phyloP scores from a whole-genome alignment of 2,329 filamentous ascomycete species.

The Neoscytalidium dimidiatum region DNA sequence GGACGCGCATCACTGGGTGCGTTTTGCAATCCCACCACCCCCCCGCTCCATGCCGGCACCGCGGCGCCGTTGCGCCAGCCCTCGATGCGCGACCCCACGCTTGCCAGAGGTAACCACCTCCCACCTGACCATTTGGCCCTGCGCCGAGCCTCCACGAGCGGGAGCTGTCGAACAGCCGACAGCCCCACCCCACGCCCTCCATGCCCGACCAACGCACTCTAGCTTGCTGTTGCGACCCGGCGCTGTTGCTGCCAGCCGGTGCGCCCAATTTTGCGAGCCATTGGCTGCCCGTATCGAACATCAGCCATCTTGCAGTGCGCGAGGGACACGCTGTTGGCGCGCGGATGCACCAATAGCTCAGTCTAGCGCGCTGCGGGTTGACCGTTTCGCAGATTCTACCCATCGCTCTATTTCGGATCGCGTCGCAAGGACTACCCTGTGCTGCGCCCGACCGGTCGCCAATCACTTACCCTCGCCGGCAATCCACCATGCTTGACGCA shows the following conservation, averaged over 20 bases:
- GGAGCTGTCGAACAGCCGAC: neutral
- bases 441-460: neutral
- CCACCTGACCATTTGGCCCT: conserved; percentile 1
- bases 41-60: neutral
- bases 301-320: neutral
- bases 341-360: neutral
- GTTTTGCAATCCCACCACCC: neutral
- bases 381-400: conserved; percentile 2
- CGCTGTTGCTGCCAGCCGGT: neutral
- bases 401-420: neutral
- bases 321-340: neutral
- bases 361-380: neutral
- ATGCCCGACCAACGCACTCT: too few relatives aligned
- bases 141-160: neutral
- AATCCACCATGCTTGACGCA: neutral
- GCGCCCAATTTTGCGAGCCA: neutral
- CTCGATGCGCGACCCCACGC: neutral
- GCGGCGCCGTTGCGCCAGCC: neutral
- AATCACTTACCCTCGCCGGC: neutral
- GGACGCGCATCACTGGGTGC: neutral
- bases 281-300: neutral
- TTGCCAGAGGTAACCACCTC: neutral
- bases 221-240: neutral
- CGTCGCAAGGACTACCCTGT: conserved; percentile 1
- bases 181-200: too few relatives aligned